Percentiles rank a stretch among this genome's conserved stretches.
phyloP scores from a whole-genome alignment of 331 rosid species.

The Pyrus hybrid region DNA sequence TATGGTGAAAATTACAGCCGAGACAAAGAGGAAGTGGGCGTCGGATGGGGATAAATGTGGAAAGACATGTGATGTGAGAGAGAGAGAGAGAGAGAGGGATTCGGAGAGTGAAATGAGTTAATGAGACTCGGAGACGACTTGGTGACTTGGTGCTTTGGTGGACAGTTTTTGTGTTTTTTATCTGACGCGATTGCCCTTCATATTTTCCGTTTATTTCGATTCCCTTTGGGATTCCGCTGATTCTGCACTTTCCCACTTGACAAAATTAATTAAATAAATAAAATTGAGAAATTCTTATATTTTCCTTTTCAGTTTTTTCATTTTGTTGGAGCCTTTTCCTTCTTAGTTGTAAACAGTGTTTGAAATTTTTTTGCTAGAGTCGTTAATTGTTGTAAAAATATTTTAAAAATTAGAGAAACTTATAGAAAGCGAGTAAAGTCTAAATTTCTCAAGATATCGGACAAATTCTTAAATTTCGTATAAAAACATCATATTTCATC shows the following conservation, averaged over 20 bases:
- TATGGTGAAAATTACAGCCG: conserved; percentile 14
- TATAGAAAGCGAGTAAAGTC: too few relatives aligned
- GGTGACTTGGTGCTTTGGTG: conserved; percentile 14
- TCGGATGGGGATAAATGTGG: conserved; percentile 47
- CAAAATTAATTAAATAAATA: not conserved
- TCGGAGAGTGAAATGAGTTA: not conserved
- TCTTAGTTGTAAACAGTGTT: too few relatives aligned
- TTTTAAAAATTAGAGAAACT: too few relatives aligned
- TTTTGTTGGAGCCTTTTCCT: too few relatives aligned
- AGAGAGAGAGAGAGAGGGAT: conserved; percentile 5
- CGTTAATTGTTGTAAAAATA: too few relatives aligned
- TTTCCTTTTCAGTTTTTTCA: not conserved
- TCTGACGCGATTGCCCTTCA: conserved; percentile 33
- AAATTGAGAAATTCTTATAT: not conserved
- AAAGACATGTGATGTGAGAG: conserved; percentile 13
- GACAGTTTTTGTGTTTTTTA: conserved; percentile 16
- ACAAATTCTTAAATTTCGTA: too few relatives aligned
- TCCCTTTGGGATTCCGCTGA: not conserved
- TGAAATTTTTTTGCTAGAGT: too few relatives aligned
- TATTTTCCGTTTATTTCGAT: conserved; percentile 11
- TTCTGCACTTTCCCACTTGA: not conserved
- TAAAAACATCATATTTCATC: too few relatives aligned
- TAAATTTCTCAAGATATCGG: too few relatives aligned
- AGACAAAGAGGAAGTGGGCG: conserved; percentile 11
- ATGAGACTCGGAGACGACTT: conserved; percentile 43